Evolutionary conservation across 1,139 yeast species (phyloP), one percentile per base, ranked within the genome.

Genomic region (Sugiyamaella pinicola): DNA sequence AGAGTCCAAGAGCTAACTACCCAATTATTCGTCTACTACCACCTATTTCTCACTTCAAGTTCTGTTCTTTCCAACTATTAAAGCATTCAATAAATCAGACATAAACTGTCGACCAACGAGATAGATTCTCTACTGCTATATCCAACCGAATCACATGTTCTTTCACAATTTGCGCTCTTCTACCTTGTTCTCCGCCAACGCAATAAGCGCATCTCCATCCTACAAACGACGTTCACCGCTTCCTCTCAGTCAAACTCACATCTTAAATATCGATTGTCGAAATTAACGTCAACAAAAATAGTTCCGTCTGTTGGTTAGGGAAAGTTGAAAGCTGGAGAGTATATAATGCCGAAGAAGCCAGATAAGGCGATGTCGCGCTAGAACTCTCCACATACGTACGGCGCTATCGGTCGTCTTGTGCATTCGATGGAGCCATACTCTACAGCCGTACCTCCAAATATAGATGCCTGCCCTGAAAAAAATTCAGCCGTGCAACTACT

Each of bases 321-420:
- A 17, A 42, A 8, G 46, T 42, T 12, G 13, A 31, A 12, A 2
- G 31, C 10, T 29, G 22, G 45, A 18, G 10, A 18, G 26, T 24
- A 18, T 42, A 9, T 10, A 31, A 28, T 28, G 46, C 46, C 47
- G 47, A 43, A 43, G 47, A 43, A 43, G 39, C 38, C 47, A 43
- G 47, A 43, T 43, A 43, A 43, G 47, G 47, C 47, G 39, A 34
- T 42, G 13, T 41, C 45, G 45, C 45, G 18, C 43, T 22, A 40
- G 28, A 40, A 13, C 31, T 33, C 46, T 42, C 46, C 46, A 42
- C 46, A 42, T 6, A n/a, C 21, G 46, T 22, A 29, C 46, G 46
- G 46, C 46, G 46, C 46, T 42, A 42, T 29, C 4, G 17, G 37
- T n/a, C n/a, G n/a, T n/a, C n/a, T n/a, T n/a, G n/a, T n/a, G n/a